Evolutionary conservation across 768 basidiomycete species (phyloP), one percentile per base, ranked within the genome.

Genomic region (Podaxis sp.): DNA sequence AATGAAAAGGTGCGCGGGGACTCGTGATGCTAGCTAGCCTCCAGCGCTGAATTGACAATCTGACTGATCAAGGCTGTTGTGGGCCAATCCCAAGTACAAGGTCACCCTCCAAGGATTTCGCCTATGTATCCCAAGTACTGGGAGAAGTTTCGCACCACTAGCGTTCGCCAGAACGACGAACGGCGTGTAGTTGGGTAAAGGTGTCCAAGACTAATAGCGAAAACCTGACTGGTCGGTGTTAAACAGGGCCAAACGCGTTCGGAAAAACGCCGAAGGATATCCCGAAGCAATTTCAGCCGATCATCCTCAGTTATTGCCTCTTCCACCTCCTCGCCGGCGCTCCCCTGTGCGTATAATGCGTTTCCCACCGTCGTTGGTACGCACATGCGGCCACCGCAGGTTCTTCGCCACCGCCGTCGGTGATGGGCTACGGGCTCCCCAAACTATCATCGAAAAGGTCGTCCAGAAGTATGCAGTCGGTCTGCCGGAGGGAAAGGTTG

Each of bases 381-480:
- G 61, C 38, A 49, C 61, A 38, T 51, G 38, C 38, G 47, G 55
- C 29, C 46, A 36, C 11, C 67, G 65, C 9, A 68, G 74, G 49
- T 65, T 67, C 59, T 67, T 74, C 38, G 73, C 75, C 29, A 74
- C 73, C 3, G 51, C 69, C 25, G 62, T 70, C 37, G 63, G 47
- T 25, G 64, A 63, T 27, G 63, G 62, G 33, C 66, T 59, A 17
- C 67, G 68, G 43, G 65, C 79, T 12, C 88, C 92, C 5, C 97
- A 98, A 75, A 97, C 95, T 0, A 78, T 93, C 69, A 92, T 98
- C 70, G 96, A 99, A 76, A 98, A 99, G 79, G 90, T 99, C 65
- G 96, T 99, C 0, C 96, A 98, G 75, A 92, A 89, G 72, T 96
- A 98, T 79, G 89, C 97, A 0, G 93, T 98, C n/a, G 94, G 89